Base-by-base conservation (phyloP, 208 protist genomes). In the Kentomonas sorsogonicus region DNA sequence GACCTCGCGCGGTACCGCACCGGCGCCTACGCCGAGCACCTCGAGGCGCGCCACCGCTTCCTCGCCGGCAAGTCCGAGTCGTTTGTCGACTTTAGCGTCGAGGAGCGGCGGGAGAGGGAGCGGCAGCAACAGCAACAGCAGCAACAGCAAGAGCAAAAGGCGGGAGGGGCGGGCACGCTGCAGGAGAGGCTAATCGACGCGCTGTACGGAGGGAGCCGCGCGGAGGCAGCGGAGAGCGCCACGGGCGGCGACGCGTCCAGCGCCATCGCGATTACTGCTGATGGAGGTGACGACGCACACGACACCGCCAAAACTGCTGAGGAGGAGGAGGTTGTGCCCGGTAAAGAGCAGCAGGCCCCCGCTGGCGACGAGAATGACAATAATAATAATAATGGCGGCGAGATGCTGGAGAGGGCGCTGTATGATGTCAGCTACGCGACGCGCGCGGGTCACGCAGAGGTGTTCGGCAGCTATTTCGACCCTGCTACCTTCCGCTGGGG, bases 1-100 rank as follows among this genome's bases (percentile, higher is more conserved):
- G 88, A 95, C 59, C 60, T 91, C 29, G 59, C 77, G 65, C 76
- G 83, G 13, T 89, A 91, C 63, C 79, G 75, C 26, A 74, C 77
- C 0, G 85, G 78, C 0, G 82, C 86, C 56, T 92, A 83, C 59
- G 76, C 82, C 66, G 74, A 85, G 26, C 89, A 88, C 60, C 65
- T 92, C 20, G 88, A 92, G 34, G 69, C 69, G 53, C 88, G 91
- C 69, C 66, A 85, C 53, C 79, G 88, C 22, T 92, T 89, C 61
- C 54, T 92, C 18, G 88, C 76, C 0, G 88, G 88, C 11, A 66
- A 91, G 61, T 83, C 77, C 9, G 71, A 69, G 45, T 85, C 73
- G 0, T 84, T 92, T 72, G 88, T 94, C 11, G 88, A 94, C 65
- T 92, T 94, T 54, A 78, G 78, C 39, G 72, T 84, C 34, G 88